These are phyloP conservation scores for Asterella californica DNA, from an alignment of 225 moss, liverwort and hornwort genomes.

Conservation along the genomic window DNA sequence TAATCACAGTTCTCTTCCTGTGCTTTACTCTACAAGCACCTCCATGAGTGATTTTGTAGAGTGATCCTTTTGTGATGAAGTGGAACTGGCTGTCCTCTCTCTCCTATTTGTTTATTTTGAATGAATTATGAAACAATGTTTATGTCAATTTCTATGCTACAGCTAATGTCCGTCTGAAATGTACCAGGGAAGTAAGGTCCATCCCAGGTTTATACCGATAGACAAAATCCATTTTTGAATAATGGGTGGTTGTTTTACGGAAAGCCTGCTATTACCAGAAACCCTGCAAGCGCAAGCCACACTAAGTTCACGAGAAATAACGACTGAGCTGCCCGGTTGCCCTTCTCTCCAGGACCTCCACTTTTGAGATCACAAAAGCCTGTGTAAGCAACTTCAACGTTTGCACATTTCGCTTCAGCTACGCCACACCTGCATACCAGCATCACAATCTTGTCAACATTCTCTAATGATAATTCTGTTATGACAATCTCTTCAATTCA, in stretches of 20 bases:
- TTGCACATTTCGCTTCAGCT: slow-evolving; percentile 80
- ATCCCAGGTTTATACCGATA: background rate
- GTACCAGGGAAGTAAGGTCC: background rate
- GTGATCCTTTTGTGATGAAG: no score
- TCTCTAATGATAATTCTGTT: background rate
- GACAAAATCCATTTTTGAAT: background rate
- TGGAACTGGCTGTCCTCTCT: background rate
- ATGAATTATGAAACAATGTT: background rate
- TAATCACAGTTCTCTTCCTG: no score
- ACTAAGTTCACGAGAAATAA: slow-evolving; percentile 80
- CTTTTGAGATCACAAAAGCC: slow-evolving; percentile 74
- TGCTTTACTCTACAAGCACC: no score
- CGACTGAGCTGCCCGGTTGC: slow-evolving; percentile 71
- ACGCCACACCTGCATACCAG: slow-evolving; percentile 66
- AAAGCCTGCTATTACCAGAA: slow-evolving; percentile 69
- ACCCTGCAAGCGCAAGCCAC: slow-evolving; percentile 71
- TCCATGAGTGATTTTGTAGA: no score
- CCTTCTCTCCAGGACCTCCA: slow-evolving; percentile 55
- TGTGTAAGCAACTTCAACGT: slow-evolving; percentile 71
- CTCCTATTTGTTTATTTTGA: background rate
- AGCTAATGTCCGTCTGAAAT: background rate
- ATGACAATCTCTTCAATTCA: background rate
- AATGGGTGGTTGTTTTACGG: slow-evolving; percentile 29
- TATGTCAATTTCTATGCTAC: slow-evolving; percentile 1
- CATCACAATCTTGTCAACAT: background rate